phyloP scores from a whole-genome alignment of 495 filamentous ascomycete species.

The Tetracladium marchalianum region DNA sequence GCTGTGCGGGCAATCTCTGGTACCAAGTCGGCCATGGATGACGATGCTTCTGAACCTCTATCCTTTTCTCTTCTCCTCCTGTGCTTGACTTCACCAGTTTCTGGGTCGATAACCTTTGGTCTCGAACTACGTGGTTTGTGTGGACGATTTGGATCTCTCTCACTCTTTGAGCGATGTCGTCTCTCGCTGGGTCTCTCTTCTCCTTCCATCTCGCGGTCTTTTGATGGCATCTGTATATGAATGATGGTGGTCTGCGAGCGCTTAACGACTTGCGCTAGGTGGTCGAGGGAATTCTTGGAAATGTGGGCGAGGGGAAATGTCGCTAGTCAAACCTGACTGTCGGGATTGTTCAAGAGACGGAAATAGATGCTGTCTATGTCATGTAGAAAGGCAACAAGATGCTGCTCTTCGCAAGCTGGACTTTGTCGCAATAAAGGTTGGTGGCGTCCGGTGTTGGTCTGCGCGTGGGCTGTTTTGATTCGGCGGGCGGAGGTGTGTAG shows the following conservation, averaged over 20 bases:
- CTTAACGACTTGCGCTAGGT: constrained; percentile 7
- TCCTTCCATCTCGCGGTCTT: constrained; percentile 12
- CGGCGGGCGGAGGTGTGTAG: no score
- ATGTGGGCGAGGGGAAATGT: no score
- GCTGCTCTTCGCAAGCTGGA: no score
- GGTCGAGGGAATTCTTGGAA: not conserved
- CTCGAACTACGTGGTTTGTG: constrained; percentile 19
- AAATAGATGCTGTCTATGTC: no score
- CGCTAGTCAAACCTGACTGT: no score
- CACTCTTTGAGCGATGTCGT: constrained; percentile 15
- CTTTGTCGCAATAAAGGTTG: no score
- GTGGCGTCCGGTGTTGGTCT: no score
- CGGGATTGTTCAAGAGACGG: no score
- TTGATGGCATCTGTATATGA: constrained; percentile 9
- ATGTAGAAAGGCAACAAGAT: no score
- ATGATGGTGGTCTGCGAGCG: constrained; percentile 8
- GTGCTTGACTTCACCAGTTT: constrained; percentile 19
- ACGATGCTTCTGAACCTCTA: constrained; percentile 5
- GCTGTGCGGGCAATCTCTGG: constrained; percentile 36
- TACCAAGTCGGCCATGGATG: constrained; percentile 30
- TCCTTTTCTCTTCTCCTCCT: constrained; percentile 13
- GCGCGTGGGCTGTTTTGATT: no score
- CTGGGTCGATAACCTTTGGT: constrained; percentile 18
- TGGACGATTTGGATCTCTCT: constrained; percentile 19
- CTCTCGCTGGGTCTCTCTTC: constrained; percentile 19